Percentiles rank a stretch among this genome's conserved stretches.
Conservation (phyloP, 345 rosid species). For the Gossypium herbaceum region DNA sequence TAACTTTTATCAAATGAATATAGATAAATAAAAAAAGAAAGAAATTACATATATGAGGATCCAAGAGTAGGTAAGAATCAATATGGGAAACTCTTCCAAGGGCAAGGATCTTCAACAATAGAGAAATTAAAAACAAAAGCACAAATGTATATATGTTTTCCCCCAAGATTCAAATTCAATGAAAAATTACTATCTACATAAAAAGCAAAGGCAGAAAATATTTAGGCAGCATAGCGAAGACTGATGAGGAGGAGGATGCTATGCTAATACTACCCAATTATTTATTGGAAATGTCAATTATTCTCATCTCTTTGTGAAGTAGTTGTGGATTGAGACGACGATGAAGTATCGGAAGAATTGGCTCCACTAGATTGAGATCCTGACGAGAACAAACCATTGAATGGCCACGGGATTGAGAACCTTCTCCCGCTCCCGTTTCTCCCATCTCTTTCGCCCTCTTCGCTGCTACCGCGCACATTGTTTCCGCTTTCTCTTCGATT, state of each 20-base stretch:
- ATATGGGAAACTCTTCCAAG: too few species aligned
- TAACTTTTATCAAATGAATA: too few species aligned
- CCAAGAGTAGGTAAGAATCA: too few species aligned
- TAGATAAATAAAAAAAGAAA: neutral
- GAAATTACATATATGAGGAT: too few species aligned
- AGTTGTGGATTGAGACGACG: conserved; percentile 26
- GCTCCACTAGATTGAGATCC: conserved; percentile 28
- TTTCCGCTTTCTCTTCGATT: conserved; percentile 28
- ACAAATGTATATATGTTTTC: conserved; percentile 1
- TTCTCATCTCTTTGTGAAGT: conserved; percentile 20
- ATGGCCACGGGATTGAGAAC: conserved; percentile 78
- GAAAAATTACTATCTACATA: conserved; percentile 23
- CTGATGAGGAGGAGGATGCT: neutral
- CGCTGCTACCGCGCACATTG: conserved; percentile 23
- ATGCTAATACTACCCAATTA: neutral
- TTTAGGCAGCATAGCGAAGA: conserved; percentile 14
- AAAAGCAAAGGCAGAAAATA: conserved; percentile 18
- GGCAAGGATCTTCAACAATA: conserved; percentile 1
- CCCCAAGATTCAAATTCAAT: neutral
- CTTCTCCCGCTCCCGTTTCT: conserved; percentile 45
- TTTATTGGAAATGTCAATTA: too few species aligned
- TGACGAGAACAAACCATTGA: conserved; percentile 66
- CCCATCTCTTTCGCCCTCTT: conserved; percentile 50
- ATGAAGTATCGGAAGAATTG: conserved; percentile 38
- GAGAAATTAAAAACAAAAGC: neutral